These are phyloP conservation scores for Sclerospora graminicola DNA, from an alignment of 352 stramenopile genomes.

Conservation along the genomic window DNA sequence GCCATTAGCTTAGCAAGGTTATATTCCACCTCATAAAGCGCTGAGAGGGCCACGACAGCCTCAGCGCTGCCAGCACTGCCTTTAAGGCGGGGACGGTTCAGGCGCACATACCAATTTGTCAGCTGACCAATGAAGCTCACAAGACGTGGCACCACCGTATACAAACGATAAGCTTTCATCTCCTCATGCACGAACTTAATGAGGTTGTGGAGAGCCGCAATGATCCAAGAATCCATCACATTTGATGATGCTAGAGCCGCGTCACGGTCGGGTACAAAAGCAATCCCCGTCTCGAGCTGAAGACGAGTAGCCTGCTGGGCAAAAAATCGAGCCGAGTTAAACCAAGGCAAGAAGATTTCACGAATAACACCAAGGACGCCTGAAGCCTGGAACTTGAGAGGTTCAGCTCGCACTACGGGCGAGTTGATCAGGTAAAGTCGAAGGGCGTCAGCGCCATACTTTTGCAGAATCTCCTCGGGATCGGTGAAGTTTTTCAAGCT, in stretches of 20 bases:
- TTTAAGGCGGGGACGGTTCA: conserved; percentile 98
- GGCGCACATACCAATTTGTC: conserved; percentile 99
- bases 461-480: conserved; percentile 89
- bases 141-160: conserved; percentile 97
- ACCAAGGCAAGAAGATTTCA: conserved; percentile 98
- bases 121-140: conserved; percentile 97
- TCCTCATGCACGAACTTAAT: conserved; percentile 97
- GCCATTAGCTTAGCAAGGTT: conserved; percentile 94
- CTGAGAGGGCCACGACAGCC: conserved; percentile 76
- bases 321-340: conserved; percentile 99
- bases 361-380: conserved; percentile 97
- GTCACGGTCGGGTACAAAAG: conserved; percentile 88
- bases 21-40: conserved; percentile 98
- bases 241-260: conserved; percentile 89
- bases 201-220: conserved; percentile 93
- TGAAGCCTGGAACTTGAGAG: conserved; percentile 93
- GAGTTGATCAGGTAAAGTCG: conserved; percentile 99
- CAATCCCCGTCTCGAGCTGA: conserved; percentile 62
- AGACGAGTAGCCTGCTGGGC: conserved; percentile 93
- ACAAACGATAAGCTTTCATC: conserved; percentile 98
- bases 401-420: conserved; percentile 97
- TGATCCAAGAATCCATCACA: conserved; percentile 99
- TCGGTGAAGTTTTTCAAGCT: conserved; percentile 98
- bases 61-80: conserved; percentile 86
- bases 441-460: conserved; percentile 97